These are phyloP conservation scores for Erysimum cheiranthoides DNA, from an alignment of 345 rosid species.

Conservation along the genomic window DNA sequence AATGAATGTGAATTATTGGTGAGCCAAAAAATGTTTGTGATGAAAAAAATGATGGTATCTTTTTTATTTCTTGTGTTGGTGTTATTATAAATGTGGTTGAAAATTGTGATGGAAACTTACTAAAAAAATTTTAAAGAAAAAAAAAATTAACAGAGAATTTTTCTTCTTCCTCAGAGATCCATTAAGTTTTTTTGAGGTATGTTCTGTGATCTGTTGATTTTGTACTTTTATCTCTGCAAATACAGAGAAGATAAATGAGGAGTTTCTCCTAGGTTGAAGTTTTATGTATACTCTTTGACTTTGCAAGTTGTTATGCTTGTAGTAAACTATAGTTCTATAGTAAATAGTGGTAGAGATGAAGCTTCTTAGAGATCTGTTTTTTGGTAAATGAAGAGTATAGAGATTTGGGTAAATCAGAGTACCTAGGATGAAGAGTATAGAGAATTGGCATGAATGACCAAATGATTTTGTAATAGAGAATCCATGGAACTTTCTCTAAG, in stretches of 20 bases:
- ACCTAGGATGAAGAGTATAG: background rate
- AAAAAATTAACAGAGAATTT: slow-evolving; percentile 3
- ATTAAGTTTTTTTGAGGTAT: slow-evolving; percentile 29
- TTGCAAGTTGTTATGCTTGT: slow-evolving; percentile 17
- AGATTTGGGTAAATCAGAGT: slow-evolving; percentile 6
- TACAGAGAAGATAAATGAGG: slow-evolving; percentile 20
- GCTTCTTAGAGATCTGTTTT: slow-evolving; percentile 23
- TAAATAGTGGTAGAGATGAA: slow-evolving; percentile 13
- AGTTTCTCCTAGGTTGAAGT: slow-evolving; percentile 1
- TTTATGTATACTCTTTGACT: background rate
- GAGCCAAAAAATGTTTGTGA: slow-evolving; percentile 6
- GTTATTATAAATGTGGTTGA: slow-evolving; percentile 35
- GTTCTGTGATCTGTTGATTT: slow-evolving; percentile 26
- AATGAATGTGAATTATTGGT: slow-evolving; percentile 45
- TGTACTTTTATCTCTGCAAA: slow-evolving; percentile 25
- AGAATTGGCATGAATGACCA: slow-evolving; percentile 8
- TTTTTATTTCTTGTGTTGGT: slow-evolving; percentile 9
- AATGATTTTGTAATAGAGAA: slow-evolving; percentile 1
- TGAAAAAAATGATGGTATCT: slow-evolving; percentile 19
- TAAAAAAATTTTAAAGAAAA: background rate
- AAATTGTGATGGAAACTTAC: slow-evolving; percentile 14
- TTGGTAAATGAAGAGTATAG: background rate
- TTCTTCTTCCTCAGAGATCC: slow-evolving; percentile 31
- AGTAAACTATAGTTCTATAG: slow-evolving; percentile 12
- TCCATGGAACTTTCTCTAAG: background rate